phyloP scores from a whole-genome alignment of 495 filamentous ascomycete genomes.

The Podospora pseudocomata region DNA sequence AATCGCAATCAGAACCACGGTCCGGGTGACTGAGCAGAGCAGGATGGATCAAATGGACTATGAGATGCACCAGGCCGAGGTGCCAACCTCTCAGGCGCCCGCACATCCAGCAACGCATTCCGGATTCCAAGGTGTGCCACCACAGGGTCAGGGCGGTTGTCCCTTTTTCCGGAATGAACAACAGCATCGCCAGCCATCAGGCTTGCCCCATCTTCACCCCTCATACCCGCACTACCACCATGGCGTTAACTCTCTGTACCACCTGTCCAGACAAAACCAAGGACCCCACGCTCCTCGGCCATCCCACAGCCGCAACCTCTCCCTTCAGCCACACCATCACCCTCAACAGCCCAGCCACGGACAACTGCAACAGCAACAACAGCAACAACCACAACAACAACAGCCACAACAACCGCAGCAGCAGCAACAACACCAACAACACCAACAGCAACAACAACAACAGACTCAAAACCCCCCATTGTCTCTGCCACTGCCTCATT shows the following conservation, averaged over 20 bases:
- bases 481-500: not conserved
- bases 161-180: conserved; percentile 17
- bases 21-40: not conserved
- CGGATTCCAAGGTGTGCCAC: conserved; percentile 7
- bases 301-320: conserved; percentile 5
- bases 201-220: not conserved
- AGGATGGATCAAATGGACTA: conserved; percentile 27
- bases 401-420: too few relatives aligned
- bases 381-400: conserved; percentile 10
- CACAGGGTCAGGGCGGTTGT: conserved; percentile 13
- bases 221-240: not conserved
- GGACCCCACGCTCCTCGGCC: not conserved
- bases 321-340: conserved; percentile 6
- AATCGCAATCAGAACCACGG: not conserved
- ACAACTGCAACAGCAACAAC: conserved; percentile 12
- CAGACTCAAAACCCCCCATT: not conserved
- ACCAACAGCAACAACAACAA: conserved; percentile 10
- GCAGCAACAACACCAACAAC: conserved; percentile 5
- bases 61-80: conserved; percentile 21
- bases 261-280: not conserved
- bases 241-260: not conserved
- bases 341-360: conserved; percentile 3
- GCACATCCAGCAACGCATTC: conserved; percentile 2
- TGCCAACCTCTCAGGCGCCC: conserved; percentile 6
- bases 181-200: conserved; percentile 6